These are phyloP conservation scores for Alternaria atra DNA, from an alignment of 2,329 filamentous ascomycete species.

Conservation along the genomic window DNA sequence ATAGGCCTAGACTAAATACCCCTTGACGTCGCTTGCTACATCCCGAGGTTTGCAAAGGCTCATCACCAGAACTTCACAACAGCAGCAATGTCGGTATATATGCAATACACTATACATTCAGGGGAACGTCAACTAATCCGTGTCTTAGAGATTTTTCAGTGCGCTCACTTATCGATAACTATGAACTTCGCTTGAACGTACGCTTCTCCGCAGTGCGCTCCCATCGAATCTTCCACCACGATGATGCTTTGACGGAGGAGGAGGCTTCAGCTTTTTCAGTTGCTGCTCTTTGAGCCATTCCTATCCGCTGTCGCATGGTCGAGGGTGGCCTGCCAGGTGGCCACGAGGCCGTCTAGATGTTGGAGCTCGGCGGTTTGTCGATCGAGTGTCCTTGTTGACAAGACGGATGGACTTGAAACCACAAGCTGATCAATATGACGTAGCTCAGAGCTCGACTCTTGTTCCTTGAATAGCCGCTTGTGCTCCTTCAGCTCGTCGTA, in stretches of 20 bases:
- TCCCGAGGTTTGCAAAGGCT: not conserved
- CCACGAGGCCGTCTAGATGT: not conserved
- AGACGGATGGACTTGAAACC: too few species aligned
- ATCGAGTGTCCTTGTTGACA: not conserved
- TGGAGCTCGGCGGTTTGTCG: not conserved
- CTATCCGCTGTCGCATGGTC: not conserved
- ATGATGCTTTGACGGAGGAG: not conserved
- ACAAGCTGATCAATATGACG: not conserved
- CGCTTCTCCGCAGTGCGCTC: not conserved
- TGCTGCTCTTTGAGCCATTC: not conserved
- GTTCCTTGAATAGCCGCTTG: not conserved
- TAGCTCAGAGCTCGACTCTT: too few species aligned
- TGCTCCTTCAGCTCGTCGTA: not conserved
- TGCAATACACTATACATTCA: not conserved
- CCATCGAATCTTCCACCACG: not conserved
- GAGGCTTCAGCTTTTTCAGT: not conserved
- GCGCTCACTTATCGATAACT: not conserved
- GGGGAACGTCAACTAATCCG: not conserved
- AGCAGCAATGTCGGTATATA: not conserved
- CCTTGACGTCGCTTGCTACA: not conserved
- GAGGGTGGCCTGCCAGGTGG: not conserved
- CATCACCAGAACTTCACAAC: not conserved
- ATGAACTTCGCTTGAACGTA: not conserved
- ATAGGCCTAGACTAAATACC: not conserved
- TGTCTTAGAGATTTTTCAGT: not conserved